phyloP scores from a whole-genome alignment of 2,329 filamentous ascomycete genomes.

The Pezizomycotina sp. region DNA sequence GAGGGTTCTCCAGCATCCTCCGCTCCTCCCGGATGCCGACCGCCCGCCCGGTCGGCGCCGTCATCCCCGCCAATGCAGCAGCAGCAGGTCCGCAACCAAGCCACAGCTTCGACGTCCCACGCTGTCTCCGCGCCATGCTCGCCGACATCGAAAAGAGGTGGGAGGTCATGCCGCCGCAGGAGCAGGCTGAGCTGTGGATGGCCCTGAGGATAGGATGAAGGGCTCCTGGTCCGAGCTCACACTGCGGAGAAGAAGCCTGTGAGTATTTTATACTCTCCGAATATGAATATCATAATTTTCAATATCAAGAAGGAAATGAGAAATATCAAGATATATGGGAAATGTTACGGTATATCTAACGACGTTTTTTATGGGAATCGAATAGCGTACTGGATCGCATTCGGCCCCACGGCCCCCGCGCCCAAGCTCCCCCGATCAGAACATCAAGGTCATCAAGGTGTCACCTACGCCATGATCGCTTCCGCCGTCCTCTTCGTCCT shows the following conservation, averaged over 20 bases:
- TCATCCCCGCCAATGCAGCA: constrained; percentile 6
- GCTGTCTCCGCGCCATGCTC: constrained; percentile 96
- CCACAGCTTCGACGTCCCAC: constrained; percentile 42
- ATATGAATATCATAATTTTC: background rate
- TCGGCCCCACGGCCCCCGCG: constrained; percentile 86
- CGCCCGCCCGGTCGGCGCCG: constrained; percentile 7
- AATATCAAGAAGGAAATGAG: background rate
- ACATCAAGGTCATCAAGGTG: constrained; percentile 59
- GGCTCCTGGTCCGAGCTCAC: constrained; percentile 90
- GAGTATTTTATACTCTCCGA: constrained; percentile 35
- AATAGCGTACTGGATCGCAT: constrained; percentile 96
- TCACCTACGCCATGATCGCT: constrained; percentile 47
- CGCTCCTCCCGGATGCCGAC: no score
- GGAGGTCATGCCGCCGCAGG: constrained; percentile 93
- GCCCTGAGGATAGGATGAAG: constrained; percentile 97
- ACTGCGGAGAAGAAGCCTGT: constrained; percentile 98
- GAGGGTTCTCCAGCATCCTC: constrained; percentile 14
- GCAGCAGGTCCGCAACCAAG: constrained; percentile 30
- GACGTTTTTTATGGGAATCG: constrained; percentile 1
- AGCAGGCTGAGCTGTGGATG: constrained; percentile 99
- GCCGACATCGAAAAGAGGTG: constrained; percentile 99
- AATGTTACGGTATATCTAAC: no score
- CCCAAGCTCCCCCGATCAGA: constrained; percentile 67
- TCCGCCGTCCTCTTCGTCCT: constrained; percentile 55
- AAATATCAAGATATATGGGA: background rate